These are phyloP conservation scores for Suillus clintonianus DNA, from an alignment of 768 basidiomycete species.

Conservation along the genomic window DNA sequence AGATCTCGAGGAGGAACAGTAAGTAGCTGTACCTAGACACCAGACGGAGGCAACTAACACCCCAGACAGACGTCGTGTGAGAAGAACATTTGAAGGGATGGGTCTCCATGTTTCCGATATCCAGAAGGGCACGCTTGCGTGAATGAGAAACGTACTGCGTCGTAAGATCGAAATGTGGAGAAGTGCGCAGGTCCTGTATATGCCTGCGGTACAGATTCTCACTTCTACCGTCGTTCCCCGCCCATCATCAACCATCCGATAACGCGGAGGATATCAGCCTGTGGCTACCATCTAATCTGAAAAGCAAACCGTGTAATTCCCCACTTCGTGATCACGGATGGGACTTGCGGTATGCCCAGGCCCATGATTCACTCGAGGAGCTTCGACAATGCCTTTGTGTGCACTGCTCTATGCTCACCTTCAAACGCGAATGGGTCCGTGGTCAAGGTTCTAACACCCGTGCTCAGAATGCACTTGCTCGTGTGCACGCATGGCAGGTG, in stretches of 20 bases:
- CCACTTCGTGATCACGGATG: background rate
- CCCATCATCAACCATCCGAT: background rate
- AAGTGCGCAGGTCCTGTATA: background rate
- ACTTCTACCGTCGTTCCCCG: background rate
- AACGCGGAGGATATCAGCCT: conserved; percentile 3
- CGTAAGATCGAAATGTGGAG: background rate
- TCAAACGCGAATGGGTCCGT: conserved; percentile 3
- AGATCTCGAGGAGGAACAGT: conserved; percentile 19
- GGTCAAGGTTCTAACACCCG: conserved; percentile 10
- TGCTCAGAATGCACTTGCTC: conserved; percentile 1
- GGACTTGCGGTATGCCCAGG: conserved; percentile 11
- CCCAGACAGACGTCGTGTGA: background rate
- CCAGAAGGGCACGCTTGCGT: background rate
- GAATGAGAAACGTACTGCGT: background rate
- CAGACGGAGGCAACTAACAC: background rate
- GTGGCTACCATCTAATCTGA: conserved; percentile 6
- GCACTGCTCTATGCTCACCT: conserved; percentile 1
- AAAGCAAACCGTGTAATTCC: background rate
- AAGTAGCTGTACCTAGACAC: background rate
- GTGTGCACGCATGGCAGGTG: background rate
- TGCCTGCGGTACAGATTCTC: background rate
- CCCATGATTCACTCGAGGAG: conserved; percentile 6
- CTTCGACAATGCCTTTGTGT: conserved; percentile 8
- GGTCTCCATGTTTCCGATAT: background rate
- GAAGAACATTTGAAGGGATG: background rate